Evolutionary conservation across 2,329 filamentous ascomycete genomes (phyloP).

Genomic region (Cercospora canescens): DNA sequence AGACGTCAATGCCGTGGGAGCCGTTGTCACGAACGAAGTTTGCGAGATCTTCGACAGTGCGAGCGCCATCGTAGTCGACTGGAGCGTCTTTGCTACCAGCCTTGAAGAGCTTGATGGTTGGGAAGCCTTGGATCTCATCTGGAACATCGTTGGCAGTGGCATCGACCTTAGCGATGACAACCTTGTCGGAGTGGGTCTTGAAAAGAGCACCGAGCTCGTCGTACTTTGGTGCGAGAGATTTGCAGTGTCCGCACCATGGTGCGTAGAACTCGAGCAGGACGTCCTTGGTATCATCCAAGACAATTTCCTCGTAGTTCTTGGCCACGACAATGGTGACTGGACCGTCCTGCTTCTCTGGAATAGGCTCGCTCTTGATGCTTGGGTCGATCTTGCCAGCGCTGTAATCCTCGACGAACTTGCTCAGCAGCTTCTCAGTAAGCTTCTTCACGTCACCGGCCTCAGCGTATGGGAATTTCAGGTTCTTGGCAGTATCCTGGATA

Average conservation of each 20-base stretch:
- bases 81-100: conserved; percentile 84
- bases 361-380: conserved; percentile 97
- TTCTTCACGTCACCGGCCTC: conserved; percentile 70
- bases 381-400: conserved; percentile 84
- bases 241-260: conserved; percentile 75
- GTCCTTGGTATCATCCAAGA: conserved; percentile 93
- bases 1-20: conserved; percentile 77
- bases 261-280: conserved; percentile 98
- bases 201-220: conserved; percentile 63
- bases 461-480: conserved; percentile 88
- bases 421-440: conserved; percentile 72
- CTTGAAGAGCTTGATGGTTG: conserved; percentile 97
- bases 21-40: conserved; percentile 94
- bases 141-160: conserved; percentile 95
- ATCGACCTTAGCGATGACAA: conserved; percentile 84
- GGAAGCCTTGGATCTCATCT: conserved; percentile 96
- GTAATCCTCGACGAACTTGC: conserved; percentile 83
- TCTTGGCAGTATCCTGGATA: conserved; percentile 93
- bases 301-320: conserved; percentile 88
- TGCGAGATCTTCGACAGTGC: conserved; percentile 87
- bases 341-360: conserved; percentile 90
- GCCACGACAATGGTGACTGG: conserved; percentile 87
- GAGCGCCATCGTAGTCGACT: conserved; percentile 82
- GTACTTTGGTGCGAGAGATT: conserved; percentile 67
- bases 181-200: conserved; percentile 52